Conservation (phyloP, 495 filamentous ascomycete species). For the Penicillium canescens region DNA sequence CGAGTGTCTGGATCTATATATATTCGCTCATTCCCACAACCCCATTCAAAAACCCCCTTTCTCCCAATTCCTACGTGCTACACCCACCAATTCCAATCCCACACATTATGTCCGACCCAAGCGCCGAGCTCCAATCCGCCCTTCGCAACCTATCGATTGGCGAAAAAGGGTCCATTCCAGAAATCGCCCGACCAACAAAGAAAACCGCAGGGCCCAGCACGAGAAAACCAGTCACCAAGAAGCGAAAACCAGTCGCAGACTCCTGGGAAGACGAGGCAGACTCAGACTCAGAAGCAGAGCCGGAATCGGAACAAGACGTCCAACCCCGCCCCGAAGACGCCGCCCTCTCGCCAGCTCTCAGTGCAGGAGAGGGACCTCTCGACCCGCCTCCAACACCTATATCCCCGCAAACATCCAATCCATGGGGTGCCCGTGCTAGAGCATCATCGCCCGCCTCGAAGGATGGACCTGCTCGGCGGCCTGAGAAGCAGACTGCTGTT, state of each 20-base stretch:
- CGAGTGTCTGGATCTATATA: constrained; percentile 5
- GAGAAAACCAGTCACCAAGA: constrained; percentile 36
- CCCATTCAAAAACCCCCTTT: neutral
- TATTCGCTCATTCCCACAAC: constrained; percentile 1
- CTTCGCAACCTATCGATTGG: constrained; percentile 47
- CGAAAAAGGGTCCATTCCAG: constrained; percentile 34
- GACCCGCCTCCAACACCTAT: constrained; percentile 64
- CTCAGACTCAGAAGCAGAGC: constrained; percentile 38
- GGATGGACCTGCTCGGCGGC: constrained; percentile 46
- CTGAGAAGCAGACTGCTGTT: constrained; percentile 91
- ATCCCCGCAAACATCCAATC: constrained; percentile 45
- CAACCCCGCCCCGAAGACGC: constrained; percentile 13
- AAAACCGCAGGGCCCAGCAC: constrained; percentile 8
- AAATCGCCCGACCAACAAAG: constrained; percentile 30
- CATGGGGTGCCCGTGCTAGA: constrained; percentile 16
- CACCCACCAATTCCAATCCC: neutral
- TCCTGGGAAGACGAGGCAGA: constrained; percentile 83
- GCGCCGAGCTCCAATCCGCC: constrained; percentile 44
- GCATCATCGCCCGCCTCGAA: constrained; percentile 16
- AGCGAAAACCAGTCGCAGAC: constrained; percentile 59
- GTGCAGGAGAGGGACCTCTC: constrained; percentile 39
- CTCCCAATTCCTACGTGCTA: neutral
- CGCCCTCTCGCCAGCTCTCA: constrained; percentile 31
- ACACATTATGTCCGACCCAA: constrained; percentile 27
- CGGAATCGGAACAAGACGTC: constrained; percentile 6